A percentile compares a stretch with the other conserved stretches of the same genome.
phyloP scores from a whole-genome alignment of 768 basidiomycete genomes.

The Termitomyces sp. region DNA sequence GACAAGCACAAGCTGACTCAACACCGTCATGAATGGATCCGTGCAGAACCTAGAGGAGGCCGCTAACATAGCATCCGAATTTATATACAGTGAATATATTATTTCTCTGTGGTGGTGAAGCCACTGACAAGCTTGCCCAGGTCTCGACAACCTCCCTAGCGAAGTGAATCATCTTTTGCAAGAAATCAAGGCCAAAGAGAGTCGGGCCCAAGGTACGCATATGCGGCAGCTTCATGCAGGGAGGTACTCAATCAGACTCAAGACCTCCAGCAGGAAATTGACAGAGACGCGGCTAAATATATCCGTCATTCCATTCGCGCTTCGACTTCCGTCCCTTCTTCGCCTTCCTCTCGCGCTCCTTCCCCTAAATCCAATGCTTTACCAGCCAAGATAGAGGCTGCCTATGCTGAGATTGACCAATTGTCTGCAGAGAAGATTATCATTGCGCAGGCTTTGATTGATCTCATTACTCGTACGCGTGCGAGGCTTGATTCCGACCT shows the following conservation, averaged over 20 bases:
- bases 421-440: slow-evolving; percentile 40
- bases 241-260: slow-evolving; percentile 1
- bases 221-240: background rate
- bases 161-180: slow-evolving; percentile 48
- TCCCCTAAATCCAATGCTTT: slow-evolving; percentile 31
- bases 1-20: slow-evolving; percentile 8
- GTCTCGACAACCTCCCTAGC: slow-evolving; percentile 47
- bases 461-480: slow-evolving; percentile 41
- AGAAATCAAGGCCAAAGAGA: slow-evolving; percentile 45
- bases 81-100: slow-evolving; percentile 42
- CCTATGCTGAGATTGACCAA: slow-evolving; percentile 39
- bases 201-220: slow-evolving; percentile 33
- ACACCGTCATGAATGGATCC: slow-evolving; percentile 20
- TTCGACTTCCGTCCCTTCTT: slow-evolving; percentile 19
- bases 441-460: slow-evolving; percentile 42
- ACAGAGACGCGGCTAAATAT: slow-evolving; percentile 42
- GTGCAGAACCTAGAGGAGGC: slow-evolving; percentile 48
- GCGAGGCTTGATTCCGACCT: slow-evolving; percentile 47
- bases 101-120: background rate
- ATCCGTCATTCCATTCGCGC: slow-evolving; percentile 40
- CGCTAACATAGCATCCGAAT: slow-evolving; percentile 46
- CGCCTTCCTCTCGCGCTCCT: slow-evolving; percentile 26
- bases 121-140: slow-evolving; percentile 19
- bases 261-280: slow-evolving; percentile 48
- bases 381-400: slow-evolving; percentile 37